Conservation (phyloP, 768 basidiomycete species). For the Mycena latifolia region DNA sequence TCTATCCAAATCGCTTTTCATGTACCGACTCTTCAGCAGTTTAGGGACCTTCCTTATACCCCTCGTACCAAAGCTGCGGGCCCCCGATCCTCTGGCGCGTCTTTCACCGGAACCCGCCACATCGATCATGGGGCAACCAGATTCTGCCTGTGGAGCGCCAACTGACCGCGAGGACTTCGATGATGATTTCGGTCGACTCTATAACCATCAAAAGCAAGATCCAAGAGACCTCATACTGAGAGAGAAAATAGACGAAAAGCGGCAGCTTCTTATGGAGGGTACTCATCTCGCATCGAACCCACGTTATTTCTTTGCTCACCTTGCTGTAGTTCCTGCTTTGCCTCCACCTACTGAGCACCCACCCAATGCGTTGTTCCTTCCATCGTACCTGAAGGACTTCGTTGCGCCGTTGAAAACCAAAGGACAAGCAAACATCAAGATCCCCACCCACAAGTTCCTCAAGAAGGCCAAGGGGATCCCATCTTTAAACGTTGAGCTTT, state of each 20-base stretch:
- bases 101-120: conserved; percentile 40
- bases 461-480: conserved; percentile 70
- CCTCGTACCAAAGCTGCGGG: conserved; percentile 35
- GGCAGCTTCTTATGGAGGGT: conserved; percentile 70
- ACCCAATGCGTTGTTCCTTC: conserved; percentile 47
- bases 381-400: conserved; percentile 44
- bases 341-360: conserved; percentile 64
- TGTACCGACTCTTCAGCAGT: conserved; percentile 39
- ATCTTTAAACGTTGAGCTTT: conserved; percentile 69
- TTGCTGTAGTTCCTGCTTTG: conserved; percentile 65
- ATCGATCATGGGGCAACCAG: conserved; percentile 49
- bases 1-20: background rate
- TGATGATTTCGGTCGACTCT: conserved; percentile 48
- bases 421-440: conserved; percentile 16
- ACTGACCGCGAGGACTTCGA: conserved; percentile 41
- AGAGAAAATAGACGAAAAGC: conserved; percentile 64
- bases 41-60: conserved; percentile 54
- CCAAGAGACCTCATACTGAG: conserved; percentile 59
- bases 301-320: conserved; percentile 11
- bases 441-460: conserved; percentile 48
- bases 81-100: conserved; percentile 18
- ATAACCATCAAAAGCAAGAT: conserved; percentile 41
- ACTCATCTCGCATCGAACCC: background rate
- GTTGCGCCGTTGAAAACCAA: conserved; percentile 40
- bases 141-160: conserved; percentile 19